Percentiles rank a stretch among this genome's conserved stretches.
These are phyloP conservation scores for Colletotrichum euphorbiae DNA, from an alignment of 2,329 filamentous ascomycete species.

Conservation along the genomic window DNA sequence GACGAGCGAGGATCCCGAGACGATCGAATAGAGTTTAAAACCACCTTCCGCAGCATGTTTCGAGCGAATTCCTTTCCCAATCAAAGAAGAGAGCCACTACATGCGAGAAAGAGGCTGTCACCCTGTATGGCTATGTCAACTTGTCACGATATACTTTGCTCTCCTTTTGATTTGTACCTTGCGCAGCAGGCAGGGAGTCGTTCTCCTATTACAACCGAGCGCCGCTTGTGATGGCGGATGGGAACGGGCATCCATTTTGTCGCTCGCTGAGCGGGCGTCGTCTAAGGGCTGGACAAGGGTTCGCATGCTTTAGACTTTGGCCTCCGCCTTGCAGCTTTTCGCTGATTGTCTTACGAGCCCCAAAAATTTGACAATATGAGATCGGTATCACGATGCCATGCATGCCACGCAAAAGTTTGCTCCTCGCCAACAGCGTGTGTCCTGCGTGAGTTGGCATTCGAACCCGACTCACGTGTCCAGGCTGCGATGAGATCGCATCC, in stretches of 20 bases:
- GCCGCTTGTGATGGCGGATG: slow-evolving; percentile 1
- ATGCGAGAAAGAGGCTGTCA: background rate
- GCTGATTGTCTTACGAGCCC: background rate
- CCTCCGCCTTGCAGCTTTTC: slow-evolving; percentile 21
- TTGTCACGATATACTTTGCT: background rate
- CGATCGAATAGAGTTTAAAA: slow-evolving; percentile 26
- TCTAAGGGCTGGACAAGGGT: slow-evolving; percentile 4
- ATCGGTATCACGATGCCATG: slow-evolving; percentile 32
- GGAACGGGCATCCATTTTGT: slow-evolving; percentile 8
- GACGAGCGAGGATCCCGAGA: slow-evolving; percentile 14
- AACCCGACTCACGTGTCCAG: background rate
- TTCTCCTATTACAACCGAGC: background rate
- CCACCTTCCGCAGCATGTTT: slow-evolving; percentile 38
- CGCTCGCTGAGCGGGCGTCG: slow-evolving; percentile 1
- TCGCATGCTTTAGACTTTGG: slow-evolving; percentile 13
- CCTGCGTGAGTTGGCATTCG: background rate
- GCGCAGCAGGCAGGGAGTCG: slow-evolving; percentile 8
- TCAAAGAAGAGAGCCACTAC: slow-evolving; percentile 3
- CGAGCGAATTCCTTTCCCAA: slow-evolving; percentile 33
- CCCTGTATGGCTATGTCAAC: slow-evolving; percentile 8
- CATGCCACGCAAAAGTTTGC: slow-evolving; percentile 16
- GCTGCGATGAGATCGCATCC: background rate
- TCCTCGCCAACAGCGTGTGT: background rate
- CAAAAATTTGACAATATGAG: slow-evolving; percentile 13
- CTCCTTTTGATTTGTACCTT: slow-evolving; percentile 23